These are phyloP conservation scores for Talaromyces sp. DNA, from an alignment of 2,329 filamentous ascomycete species.

Conservation along the genomic window DNA sequence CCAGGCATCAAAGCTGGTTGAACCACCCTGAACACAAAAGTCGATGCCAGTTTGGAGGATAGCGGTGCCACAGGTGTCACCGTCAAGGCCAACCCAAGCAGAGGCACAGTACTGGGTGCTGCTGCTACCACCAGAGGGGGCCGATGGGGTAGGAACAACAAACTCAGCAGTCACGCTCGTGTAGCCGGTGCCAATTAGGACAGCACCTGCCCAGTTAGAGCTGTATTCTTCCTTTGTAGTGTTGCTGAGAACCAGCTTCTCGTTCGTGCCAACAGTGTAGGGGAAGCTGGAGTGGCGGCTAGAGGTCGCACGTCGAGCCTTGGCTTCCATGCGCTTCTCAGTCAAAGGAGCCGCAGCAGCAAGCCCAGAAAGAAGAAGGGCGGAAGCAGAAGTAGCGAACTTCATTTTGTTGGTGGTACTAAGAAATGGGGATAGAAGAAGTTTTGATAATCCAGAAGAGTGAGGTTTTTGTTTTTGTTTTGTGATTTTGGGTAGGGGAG, in stretches of 20 bases:
- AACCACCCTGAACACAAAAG: constrained; percentile 40
- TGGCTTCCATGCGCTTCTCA: constrained; percentile 9
- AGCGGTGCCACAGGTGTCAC: constrained; percentile 50
- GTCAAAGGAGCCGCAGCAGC: constrained; percentile 5
- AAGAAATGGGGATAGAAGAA: not conserved
- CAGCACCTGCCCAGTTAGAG: constrained; percentile 57
- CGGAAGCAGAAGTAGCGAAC: not conserved
- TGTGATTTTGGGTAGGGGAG: not conserved
- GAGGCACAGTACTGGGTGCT: constrained; percentile 34
- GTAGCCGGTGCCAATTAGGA: constrained; percentile 49
- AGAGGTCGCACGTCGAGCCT: constrained; percentile 6
- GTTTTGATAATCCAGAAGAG: not conserved
- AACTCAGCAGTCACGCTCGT: constrained; percentile 42
- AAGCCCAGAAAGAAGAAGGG: constrained; percentile 7
- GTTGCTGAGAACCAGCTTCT: constrained; percentile 5
- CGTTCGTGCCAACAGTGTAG: not conserved
- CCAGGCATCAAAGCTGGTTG: constrained; percentile 50
- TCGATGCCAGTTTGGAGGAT: constrained; percentile 57
- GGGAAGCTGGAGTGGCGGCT: constrained; percentile 6
- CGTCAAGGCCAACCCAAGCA: constrained; percentile 59
- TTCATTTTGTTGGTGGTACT: constrained; percentile 4
- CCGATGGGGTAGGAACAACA: constrained; percentile 46
- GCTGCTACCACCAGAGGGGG: constrained; percentile 36
- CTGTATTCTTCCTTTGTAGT: constrained; percentile 34
- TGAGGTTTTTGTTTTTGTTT: not conserved